A percentile compares a stretch with the other conserved stretches of the same genome.
Evolutionary conservation across 345 rosid genomes (phyloP).

Genomic region (Corchorus capsularis): DNA sequence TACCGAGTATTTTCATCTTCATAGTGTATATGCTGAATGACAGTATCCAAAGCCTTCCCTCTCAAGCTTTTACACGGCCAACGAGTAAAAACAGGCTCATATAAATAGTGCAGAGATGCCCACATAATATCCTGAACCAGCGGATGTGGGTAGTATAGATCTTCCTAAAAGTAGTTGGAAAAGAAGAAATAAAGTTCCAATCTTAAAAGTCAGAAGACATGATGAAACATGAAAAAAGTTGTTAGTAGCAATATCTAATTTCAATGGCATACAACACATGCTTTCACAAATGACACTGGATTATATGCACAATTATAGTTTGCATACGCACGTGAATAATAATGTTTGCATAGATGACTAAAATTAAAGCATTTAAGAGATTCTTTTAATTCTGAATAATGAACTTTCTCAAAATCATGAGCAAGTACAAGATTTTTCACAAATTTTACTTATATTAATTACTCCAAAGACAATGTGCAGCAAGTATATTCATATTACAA

Average conservation of each 20-base stretch:
- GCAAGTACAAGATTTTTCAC: neutral
- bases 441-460: neutral
- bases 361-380: neutral
- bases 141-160: constrained; percentile 93
- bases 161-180: constrained; percentile 59
- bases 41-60: constrained; percentile 68
- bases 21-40: constrained; percentile 80
- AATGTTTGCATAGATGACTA: neutral
- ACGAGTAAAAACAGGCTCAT: constrained; percentile 71
- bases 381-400: neutral
- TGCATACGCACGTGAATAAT: neutral
- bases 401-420: neutral
- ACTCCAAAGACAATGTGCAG: neutral
- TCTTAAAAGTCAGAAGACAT: neutral
- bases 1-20: constrained; percentile 95
- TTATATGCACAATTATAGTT: neutral
- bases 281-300: neutral
- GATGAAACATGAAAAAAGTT: neutral
- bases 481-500: neutral
- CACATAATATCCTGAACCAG: constrained; percentile 84
- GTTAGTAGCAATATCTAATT: constrained; percentile 6
- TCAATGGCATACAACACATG: neutral
- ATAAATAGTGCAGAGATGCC: constrained; percentile 66
- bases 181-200: neutral
- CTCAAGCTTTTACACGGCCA: constrained; percentile 95